These are phyloP conservation scores for Tetrahymena borealis DNA, from an alignment of 73 alveolate genomes.

Conservation along the genomic window DNA sequence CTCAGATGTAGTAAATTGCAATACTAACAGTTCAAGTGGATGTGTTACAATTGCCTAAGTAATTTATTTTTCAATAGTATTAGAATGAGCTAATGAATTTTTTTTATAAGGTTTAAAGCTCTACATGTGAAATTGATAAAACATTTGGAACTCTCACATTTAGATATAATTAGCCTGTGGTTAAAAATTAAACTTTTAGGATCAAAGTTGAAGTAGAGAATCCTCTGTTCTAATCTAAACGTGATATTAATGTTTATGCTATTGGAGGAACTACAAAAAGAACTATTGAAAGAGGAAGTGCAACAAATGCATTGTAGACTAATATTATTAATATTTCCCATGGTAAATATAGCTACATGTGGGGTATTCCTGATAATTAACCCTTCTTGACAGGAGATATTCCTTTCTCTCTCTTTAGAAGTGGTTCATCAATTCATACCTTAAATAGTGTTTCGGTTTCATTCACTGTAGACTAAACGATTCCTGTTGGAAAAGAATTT, in stretches of 20 bases:
- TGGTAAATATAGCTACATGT: background rate
- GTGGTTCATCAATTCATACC: background rate
- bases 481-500: background rate
- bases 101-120: background rate
- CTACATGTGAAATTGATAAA: background rate
- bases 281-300: background rate
- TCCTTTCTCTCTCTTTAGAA: background rate
- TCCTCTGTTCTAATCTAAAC: background rate
- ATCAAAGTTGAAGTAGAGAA: background rate
- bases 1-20: background rate
- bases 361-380: background rate
- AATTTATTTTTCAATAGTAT: background rate
- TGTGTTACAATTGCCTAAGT: background rate
- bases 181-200: background rate
- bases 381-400: background rate
- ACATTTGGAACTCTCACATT: background rate
- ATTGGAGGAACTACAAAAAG: background rate
- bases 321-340: background rate
- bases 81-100: background rate
- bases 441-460: background rate
- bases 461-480: background rate
- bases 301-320: background rate
- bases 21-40: background rate
- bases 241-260: background rate
- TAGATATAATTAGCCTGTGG: background rate